A percentile compares a stretch with the other conserved stretches of the same genome.
Evolutionary conservation across 495 filamentous ascomycete species (phyloP).

Genomic region (Mytilinidion resinicola): DNA sequence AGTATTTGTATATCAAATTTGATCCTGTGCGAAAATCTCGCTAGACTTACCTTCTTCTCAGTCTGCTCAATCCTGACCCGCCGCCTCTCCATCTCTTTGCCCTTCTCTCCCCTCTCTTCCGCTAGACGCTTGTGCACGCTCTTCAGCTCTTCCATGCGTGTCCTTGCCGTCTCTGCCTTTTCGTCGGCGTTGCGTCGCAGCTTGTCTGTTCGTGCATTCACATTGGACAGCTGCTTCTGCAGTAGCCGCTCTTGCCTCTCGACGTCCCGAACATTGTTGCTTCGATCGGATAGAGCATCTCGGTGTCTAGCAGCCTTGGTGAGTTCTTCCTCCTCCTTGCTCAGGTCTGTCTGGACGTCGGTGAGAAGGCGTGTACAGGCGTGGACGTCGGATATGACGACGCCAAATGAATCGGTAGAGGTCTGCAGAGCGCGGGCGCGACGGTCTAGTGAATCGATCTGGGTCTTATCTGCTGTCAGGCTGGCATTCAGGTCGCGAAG

Average conservation of each 20-base stretch:
- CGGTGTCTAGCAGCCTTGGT: slow-evolving; percentile 69
- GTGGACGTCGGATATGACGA: slow-evolving; percentile 74
- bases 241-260: slow-evolving; percentile 79
- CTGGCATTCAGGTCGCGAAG: slow-evolving; percentile 74
- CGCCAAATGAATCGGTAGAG: slow-evolving; percentile 77
- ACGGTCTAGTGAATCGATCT: slow-evolving; percentile 81
- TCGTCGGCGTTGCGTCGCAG: slow-evolving; percentile 69
- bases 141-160: slow-evolving; percentile 84
- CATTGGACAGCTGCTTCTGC: slow-evolving; percentile 73
- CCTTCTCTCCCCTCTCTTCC: slow-evolving; percentile 78
- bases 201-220: slow-evolving; percentile 77
- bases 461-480: slow-evolving; percentile 65
- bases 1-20: slow-evolving; percentile 33
- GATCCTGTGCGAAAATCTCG: not conserved
- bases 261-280: slow-evolving; percentile 83
- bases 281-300: slow-evolving; percentile 79
- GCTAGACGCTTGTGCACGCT: slow-evolving; percentile 71
- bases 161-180: slow-evolving; percentile 71
- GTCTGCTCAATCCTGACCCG: slow-evolving; percentile 92
- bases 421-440: slow-evolving; percentile 85
- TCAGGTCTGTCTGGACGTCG: slow-evolving; percentile 73
- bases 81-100: slow-evolving; percentile 82
- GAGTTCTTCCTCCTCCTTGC: slow-evolving; percentile 85
- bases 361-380: slow-evolving; percentile 82
- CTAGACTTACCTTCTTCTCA: slow-evolving; percentile 80